Percentiles rank a stretch among this genome's conserved stretches.
Evolutionary conservation across 139 green algal genomes (phyloP).

Genomic region (Trebouxia sp.): DNA sequence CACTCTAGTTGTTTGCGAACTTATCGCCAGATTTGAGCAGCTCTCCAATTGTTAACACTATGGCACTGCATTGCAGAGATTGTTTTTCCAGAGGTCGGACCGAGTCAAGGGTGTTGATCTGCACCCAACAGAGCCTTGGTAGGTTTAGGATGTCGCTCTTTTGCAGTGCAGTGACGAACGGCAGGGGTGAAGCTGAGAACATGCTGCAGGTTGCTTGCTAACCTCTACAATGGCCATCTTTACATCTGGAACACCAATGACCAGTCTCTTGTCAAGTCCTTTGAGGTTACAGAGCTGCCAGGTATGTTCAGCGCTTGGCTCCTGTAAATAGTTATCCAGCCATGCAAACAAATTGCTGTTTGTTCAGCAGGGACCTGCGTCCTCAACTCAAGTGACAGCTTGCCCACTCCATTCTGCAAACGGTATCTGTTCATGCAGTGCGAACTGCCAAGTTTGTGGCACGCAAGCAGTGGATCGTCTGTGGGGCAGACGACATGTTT

Average conservation of each 20-base stretch:
- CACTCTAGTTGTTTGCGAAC: no score
- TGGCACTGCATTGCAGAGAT: constrained; percentile 56
- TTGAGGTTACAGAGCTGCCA: constrained; percentile 96
- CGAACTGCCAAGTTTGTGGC: constrained; percentile 95
- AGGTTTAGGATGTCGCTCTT: no score
- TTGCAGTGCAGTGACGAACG: no score
- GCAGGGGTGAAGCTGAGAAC: no score
- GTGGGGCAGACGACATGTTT: constrained; percentile 96
- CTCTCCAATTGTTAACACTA: no score
- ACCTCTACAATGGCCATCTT: constrained; percentile 96
- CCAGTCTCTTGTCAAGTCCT: constrained; percentile 96
- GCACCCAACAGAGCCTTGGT: constrained; percentile 98
- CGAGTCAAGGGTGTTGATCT: constrained; percentile 98
- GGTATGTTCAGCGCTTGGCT: no score
- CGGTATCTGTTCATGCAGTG: constrained; percentile 53
- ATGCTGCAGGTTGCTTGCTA: constrained; percentile 87
- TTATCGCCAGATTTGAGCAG: background rate
- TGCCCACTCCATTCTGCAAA: background rate
- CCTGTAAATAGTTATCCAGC: no score
- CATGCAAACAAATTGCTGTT: no score
- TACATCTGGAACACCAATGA: constrained; percentile 98
- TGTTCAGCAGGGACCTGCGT: no score
- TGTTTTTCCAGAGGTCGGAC: constrained; percentile 94
- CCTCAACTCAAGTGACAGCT: no score
- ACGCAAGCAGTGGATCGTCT: constrained; percentile 97